Evolutionary conservation across 352 stramenopile genomes (phyloP).

Genomic region (Phytopythium helicoides): DNA sequence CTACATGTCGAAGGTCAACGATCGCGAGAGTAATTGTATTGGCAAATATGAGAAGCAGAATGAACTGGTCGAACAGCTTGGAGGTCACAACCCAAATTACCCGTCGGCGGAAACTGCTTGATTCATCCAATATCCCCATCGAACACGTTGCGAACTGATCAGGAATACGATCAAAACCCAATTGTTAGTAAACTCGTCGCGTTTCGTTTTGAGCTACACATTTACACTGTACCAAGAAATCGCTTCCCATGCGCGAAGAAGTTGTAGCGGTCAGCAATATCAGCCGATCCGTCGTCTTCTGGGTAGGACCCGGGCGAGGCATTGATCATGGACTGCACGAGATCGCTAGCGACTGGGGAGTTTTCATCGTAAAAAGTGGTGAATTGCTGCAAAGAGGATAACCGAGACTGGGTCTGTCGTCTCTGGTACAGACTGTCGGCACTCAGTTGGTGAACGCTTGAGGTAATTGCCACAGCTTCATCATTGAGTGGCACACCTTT

Average conservation of each 20-base stretch:
- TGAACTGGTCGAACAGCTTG: slow-evolving; percentile 61
- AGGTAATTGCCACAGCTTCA: neutral
- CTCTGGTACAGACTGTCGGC: neutral
- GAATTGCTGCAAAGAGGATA: neutral
- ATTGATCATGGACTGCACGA: slow-evolving; percentile 47
- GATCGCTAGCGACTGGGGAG: slow-evolving; percentile 14
- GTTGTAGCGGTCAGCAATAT: slow-evolving; percentile 50
- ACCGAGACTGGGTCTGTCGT: neutral
- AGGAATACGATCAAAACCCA: neutral
- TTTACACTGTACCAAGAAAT: slow-evolving; percentile 28
- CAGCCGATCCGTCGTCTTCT: slow-evolving; percentile 32
- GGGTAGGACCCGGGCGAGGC: slow-evolving; percentile 33
- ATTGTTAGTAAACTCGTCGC: slow-evolving; percentile 1
- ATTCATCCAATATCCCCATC: slow-evolving; percentile 48
- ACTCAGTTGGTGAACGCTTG: neutral
- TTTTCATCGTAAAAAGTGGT: slow-evolving; percentile 2
- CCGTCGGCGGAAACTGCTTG: slow-evolving; percentile 31
- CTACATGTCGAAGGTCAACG: slow-evolving; percentile 52
- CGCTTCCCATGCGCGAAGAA: slow-evolving; percentile 55
- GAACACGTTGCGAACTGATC: slow-evolving; percentile 45
- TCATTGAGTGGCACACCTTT: neutral
- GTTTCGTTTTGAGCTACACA: neutral
- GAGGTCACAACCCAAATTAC: slow-evolving; percentile 57
- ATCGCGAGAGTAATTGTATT: slow-evolving; percentile 81
- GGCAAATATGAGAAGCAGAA: slow-evolving; percentile 71